Evolutionary conservation across 1,284 basidiomycete species (phyloP).

Genomic region (Cerrena zonata): DNA sequence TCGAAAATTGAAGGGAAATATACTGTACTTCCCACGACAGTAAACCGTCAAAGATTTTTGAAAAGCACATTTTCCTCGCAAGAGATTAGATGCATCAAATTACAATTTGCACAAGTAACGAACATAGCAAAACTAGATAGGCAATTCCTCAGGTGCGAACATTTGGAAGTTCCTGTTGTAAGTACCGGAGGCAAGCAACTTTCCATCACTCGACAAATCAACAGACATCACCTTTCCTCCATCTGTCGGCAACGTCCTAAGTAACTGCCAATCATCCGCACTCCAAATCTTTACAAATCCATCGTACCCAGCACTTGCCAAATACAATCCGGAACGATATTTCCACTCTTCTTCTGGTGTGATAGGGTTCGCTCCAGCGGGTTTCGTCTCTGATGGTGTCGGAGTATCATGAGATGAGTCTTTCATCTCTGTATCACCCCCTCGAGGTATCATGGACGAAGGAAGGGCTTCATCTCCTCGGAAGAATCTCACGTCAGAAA

Average conservation of each 20-base stretch:
- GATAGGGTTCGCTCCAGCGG: conserved; percentile 7
- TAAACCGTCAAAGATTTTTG: too few species aligned
- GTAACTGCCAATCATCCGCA: conserved; percentile 94
- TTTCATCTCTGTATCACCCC: conserved; percentile 31
- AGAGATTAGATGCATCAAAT: too few species aligned
- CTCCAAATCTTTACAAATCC: conserved; percentile 94
- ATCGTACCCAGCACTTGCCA: conserved; percentile 93
- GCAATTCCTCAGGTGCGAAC: conserved; percentile 65
- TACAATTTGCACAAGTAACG: too few species aligned
- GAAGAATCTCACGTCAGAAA: conserved; percentile 95
- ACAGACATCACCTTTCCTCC: conserved; percentile 98
- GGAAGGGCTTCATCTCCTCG: conserved; percentile 40
- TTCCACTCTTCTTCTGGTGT: conserved; percentile 52
- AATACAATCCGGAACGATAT: conserved; percentile 82
- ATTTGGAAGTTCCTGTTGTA: conserved; percentile 93
- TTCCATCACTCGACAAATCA: conserved; percentile 79
- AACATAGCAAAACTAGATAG: conserved; percentile 11
- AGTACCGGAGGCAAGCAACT: conserved; percentile 82
- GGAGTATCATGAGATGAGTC: conserved; percentile 29
- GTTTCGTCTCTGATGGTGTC: conserved; percentile 2
- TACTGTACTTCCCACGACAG: not conserved
- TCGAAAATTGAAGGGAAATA: too few species aligned
- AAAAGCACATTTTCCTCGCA: too few species aligned
- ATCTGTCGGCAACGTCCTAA: conserved; percentile 85
- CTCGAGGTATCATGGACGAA: conserved; percentile 32